These are phyloP conservation scores for Amylostereum chailletii DNA, from an alignment of 1,284 basidiomycete species.

Conservation along the genomic window DNA sequence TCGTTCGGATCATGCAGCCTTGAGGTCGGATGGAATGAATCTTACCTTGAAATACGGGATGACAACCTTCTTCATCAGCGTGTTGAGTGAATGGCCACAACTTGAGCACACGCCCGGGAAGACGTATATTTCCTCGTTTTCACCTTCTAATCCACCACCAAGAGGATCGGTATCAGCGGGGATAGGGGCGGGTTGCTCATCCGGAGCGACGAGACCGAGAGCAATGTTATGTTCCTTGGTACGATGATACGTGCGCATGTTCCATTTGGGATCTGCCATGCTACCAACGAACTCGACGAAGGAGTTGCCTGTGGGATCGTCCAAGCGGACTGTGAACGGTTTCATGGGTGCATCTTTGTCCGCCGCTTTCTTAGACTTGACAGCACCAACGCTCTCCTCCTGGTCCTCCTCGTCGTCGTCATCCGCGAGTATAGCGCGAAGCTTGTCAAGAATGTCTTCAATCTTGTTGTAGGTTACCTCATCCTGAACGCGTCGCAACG, in stretches of 20 bases:
- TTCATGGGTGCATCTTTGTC: conserved; percentile 49
- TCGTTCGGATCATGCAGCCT: not conserved
- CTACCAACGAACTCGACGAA: conserved; percentile 83
- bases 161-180: conserved; percentile 26
- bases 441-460: conserved; percentile 60
- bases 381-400: conserved; percentile 14
- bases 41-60: conserved; percentile 96
- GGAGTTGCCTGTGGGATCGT: conserved; percentile 94
- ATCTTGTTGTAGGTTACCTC: conserved; percentile 75
- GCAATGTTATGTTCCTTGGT: conserved; percentile 79
- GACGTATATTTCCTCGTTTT: conserved; percentile 80
- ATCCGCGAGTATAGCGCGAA: conserved; percentile 67
- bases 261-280: conserved; percentile 90
- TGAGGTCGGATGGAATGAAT: not conserved
- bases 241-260: conserved; percentile 79
- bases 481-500: conserved; percentile 79
- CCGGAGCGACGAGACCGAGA: conserved; percentile 59
- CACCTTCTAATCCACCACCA: conserved; percentile 22
- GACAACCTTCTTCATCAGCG: conserved; percentile 92
- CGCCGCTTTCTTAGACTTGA: conserved; percentile 21
- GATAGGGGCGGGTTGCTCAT: conserved; percentile 29
- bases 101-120: conserved; percentile 89
- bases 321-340: conserved; percentile 79
- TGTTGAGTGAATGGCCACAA: conserved; percentile 80
- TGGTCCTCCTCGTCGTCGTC: conserved; percentile 33